Evolutionary conservation across 306 rosid species (phyloP).

Genomic region (Parietaria judaica): DNA sequence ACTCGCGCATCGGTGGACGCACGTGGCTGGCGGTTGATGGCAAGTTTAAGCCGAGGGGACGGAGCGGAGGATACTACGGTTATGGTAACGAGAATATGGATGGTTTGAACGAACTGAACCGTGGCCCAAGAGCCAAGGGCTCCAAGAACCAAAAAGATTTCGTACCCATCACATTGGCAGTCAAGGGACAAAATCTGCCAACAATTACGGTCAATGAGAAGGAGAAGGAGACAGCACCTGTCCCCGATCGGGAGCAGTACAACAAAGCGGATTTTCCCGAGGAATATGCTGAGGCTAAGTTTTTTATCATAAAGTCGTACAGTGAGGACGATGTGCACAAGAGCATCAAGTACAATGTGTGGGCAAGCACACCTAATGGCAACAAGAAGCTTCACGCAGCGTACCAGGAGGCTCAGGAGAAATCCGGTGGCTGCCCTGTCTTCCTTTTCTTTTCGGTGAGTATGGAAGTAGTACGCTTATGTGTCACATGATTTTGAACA

Average conservation of each 20-base stretch:
- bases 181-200: constrained; percentile 59
- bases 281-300: constrained; percentile 58
- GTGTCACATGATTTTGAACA: too few relatives aligned
- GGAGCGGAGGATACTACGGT: constrained; percentile 57
- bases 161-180: constrained; percentile 43
- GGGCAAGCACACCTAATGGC: constrained; percentile 98
- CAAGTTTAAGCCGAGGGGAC: constrained; percentile 78
- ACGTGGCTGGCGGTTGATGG: constrained; percentile 78
- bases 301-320: constrained; percentile 80
- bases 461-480: background rate
- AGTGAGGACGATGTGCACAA: constrained; percentile 97
- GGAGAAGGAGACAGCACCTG: constrained; percentile 36
- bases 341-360: constrained; percentile 87
- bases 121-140: constrained; percentile 90
- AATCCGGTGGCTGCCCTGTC: constrained; percentile 59
- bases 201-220: constrained; percentile 34
- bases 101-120: constrained; percentile 81
- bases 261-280: constrained; percentile 62
- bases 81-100: constrained; percentile 83
- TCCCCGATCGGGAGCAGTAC: constrained; percentile 64
- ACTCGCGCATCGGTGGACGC: constrained; percentile 64
- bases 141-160: constrained; percentile 67
- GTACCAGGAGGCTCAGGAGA: constrained; percentile 86
- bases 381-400: constrained; percentile 97
- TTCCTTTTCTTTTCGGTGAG: constrained; percentile 85